phyloP scores from a whole-genome alignment of 2,329 filamentous ascomycete species.

The Cercospora nicotianae region DNA sequence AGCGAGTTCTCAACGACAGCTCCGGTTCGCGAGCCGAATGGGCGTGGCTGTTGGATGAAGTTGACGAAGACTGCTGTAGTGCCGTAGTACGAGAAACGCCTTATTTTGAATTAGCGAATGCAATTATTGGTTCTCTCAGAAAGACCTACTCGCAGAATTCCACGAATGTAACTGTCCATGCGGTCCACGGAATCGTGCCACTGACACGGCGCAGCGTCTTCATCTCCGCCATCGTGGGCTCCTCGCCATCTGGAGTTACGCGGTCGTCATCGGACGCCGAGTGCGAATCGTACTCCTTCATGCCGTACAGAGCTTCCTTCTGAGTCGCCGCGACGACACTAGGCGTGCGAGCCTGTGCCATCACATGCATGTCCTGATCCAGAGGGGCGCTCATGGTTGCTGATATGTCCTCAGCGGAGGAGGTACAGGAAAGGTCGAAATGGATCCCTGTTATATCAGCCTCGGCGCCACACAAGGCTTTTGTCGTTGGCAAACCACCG shows the following conservation, averaged over 20 bases:
- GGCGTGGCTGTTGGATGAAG: conserved; percentile 44
- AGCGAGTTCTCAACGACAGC: conserved; percentile 39
- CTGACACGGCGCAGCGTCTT: conserved; percentile 47
- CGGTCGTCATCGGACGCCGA: conserved; percentile 17
- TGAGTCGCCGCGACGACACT: conserved; percentile 22
- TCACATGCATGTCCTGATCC: conserved; percentile 26
- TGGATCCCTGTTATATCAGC: neutral
- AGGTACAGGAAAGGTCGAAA: neutral
- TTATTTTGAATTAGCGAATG: neutral
- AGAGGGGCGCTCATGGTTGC: conserved; percentile 23
- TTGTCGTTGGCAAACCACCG: neutral
- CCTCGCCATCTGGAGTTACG: conserved; percentile 32
- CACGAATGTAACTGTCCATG: conserved; percentile 50
- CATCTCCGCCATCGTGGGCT: conserved; percentile 48
- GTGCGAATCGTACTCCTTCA: conserved; percentile 17
- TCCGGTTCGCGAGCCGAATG: conserved; percentile 41
- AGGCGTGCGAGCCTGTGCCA: conserved; percentile 30
- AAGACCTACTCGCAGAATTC: conserved; percentile 46
- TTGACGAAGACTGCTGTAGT: conserved; percentile 52
- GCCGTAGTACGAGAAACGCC: conserved; percentile 47
- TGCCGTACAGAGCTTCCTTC: conserved; percentile 23
- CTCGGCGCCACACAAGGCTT: neutral
- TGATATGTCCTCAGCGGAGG: neutral
- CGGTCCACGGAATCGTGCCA: conserved; percentile 48
- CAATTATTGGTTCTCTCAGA: too few species aligned